Evolutionary conservation across 805 yeast genomes (phyloP).

Genomic region (Teunomyces aglyptinius): DNA sequence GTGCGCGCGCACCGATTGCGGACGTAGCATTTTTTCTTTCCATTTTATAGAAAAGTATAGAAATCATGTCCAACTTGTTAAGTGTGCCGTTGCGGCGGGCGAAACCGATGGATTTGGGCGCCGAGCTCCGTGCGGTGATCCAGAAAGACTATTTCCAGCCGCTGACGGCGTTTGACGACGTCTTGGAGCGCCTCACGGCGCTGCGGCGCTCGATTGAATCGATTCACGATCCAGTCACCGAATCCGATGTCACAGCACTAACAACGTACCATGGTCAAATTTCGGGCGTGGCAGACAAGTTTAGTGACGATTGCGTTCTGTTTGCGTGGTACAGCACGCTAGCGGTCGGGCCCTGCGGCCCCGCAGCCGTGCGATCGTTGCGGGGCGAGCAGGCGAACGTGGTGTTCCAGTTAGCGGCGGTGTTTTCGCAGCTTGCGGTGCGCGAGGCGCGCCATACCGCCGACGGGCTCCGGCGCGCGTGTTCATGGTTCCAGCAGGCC

Average conservation of each 20-base stretch:
- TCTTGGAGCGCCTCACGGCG: conserved; percentile 39
- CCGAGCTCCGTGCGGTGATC: conserved; percentile 42
- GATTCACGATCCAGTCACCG: conserved; percentile 10
- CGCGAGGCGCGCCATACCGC: conserved; percentile 43
- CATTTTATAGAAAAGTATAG: not conserved
- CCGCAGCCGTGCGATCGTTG: conserved; percentile 47
- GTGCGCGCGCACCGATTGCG: not conserved
- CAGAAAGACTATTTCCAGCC: conserved; percentile 45
- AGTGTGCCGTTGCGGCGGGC: conserved; percentile 53
- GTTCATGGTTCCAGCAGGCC: conserved; percentile 63
- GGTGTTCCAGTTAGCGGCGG: conserved; percentile 66
- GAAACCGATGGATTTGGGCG: conserved; percentile 38
- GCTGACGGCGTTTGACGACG: conserved; percentile 30
- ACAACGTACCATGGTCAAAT: no score
- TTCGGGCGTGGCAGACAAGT: conserved; percentile 43
- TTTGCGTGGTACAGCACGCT: conserved; percentile 76
- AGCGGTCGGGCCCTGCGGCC: conserved; percentile 52
- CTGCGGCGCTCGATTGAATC: conserved; percentile 44
- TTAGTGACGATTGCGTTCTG: conserved; percentile 59
- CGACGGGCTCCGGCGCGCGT: conserved; percentile 61
- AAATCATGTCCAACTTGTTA: conserved; percentile 35
- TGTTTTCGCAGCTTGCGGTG: conserved; percentile 57
- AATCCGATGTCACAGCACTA: no score
- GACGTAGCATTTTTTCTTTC: not conserved
- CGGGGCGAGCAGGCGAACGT: conserved; percentile 61